phyloP scores from a whole-genome alignment of 148 eudicot species.

The Rhododendron henanense region DNA sequence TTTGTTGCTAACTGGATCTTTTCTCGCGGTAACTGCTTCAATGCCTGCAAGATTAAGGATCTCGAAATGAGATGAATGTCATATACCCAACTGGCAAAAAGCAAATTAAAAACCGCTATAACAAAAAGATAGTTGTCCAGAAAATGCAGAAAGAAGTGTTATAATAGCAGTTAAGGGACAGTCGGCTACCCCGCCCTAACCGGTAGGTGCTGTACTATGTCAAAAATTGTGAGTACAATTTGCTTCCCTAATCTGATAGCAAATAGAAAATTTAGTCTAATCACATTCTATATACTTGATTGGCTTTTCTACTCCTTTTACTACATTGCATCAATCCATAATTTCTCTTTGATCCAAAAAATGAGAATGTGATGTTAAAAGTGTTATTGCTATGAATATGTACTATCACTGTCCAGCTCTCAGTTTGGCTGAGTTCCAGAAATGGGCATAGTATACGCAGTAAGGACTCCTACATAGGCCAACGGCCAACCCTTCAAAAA shows the following conservation, averaged over 20 bases:
- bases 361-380: neutral
- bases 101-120: neutral
- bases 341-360: neutral
- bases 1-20: slow-evolving; percentile 78
- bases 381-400: neutral
- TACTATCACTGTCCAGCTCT: neutral
- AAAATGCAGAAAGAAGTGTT: neutral
- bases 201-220: neutral
- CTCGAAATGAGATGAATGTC: neutral
- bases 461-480: no score
- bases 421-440: neutral
- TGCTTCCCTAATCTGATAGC: no score
- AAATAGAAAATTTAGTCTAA: neutral
- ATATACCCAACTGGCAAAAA: neutral
- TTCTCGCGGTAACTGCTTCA: slow-evolving; percentile 68
- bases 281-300: neutral
- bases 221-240: neutral
- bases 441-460: neutral
- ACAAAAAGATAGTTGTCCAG: neutral
- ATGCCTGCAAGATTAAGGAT: slow-evolving; percentile 40
- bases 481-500: neutral
- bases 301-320: neutral
- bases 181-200: neutral
- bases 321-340: no score
- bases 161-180: neutral